Evolutionary conservation across 768 basidiomycete species (phyloP), one percentile per base, ranked within the genome.

Genomic region (Trametes coccinea): DNA sequence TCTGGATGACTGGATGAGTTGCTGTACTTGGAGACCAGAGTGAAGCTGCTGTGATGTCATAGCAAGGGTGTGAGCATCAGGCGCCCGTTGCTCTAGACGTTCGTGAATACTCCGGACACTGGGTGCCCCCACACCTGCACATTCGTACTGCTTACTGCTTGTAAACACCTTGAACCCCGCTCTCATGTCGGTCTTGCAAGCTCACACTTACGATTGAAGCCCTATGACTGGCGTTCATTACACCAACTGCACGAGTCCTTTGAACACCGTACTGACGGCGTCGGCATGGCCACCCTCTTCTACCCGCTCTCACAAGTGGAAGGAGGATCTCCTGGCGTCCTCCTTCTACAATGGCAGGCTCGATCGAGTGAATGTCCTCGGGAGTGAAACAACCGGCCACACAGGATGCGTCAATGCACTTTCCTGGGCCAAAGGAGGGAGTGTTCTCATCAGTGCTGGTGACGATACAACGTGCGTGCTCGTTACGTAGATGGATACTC

Each of bases 361-460:
- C 45, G 90, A 94, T 71, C 77, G 89, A 66, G 86, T 90, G 2
- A 85, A 87, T 64, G 87, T 92, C 16, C 80, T 95, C 0, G 92
- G 92, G 6, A 77, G 80, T 48, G 70, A 74, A 17, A 66, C 62
- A 2, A 72, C 72, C 44, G 88, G 93, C 0, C 93, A 95, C 72
- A 83, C 81, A 43, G 92, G 92, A 87, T 87, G 69, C 65, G 88
- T 90, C 33, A 93, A 92, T 68, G 87, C 90, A 34, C 66, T 92
- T 39, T 86, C 84, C 62, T 92, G 90, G 90, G 83, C 87, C 2
- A 76, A 76, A 50, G 79, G 83, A 56, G 90, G 89, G 2, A 80
- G 85, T 58, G 63, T 89, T 14, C 76, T 92, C 43, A 71, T 93
- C 17, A 88, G 82, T 65, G 87, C 84, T 22, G 88, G 90, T 22